These are phyloP conservation scores for Luzula sylvatica DNA, from an alignment of 176 grass and related monocot genomes.

Conservation along the genomic window DNA sequence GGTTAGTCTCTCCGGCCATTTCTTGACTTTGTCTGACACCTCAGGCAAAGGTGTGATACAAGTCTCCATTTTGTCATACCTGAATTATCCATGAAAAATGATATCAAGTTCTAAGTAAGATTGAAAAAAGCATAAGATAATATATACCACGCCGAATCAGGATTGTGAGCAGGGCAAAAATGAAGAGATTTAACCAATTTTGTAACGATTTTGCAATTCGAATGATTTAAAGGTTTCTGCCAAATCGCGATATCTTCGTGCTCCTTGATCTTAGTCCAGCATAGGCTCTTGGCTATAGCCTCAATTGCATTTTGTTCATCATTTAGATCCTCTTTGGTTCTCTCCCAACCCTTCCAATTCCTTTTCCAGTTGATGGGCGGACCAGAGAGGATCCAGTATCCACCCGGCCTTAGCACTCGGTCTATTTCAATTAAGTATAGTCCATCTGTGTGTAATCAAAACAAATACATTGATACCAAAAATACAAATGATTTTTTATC, in stretches of 20 bases:
- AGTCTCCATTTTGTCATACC: slow-evolving; percentile 33
- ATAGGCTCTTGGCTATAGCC: slow-evolving; percentile 30
- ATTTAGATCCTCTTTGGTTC: slow-evolving; percentile 36
- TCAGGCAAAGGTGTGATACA: slow-evolving; percentile 39
- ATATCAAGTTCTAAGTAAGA: no score
- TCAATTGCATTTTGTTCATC: slow-evolving; percentile 32
- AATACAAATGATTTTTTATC: no score
- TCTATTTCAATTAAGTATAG: slow-evolving; percentile 44
- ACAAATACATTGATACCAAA: no score
- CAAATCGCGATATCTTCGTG: slow-evolving; percentile 34
- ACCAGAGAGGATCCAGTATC: slow-evolving; percentile 54
- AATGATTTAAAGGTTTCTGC: slow-evolving; percentile 38
- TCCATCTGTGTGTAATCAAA: slow-evolving; percentile 20
- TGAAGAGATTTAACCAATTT: slow-evolving; percentile 1
- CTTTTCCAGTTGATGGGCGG: slow-evolving; percentile 25
- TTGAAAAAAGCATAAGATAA: not conserved
- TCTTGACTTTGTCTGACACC: slow-evolving; percentile 18
- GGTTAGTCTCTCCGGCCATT: slow-evolving; percentile 34
- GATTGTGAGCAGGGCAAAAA: slow-evolving; percentile 24
- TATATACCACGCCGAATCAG: slow-evolving; percentile 30
- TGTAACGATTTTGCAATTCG: slow-evolving; percentile 19
- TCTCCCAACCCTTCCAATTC: slow-evolving; percentile 43
- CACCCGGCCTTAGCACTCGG: slow-evolving; percentile 36
- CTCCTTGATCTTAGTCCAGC: slow-evolving; percentile 50
- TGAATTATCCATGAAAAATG: not conserved